Conservation (phyloP, 2,329 filamentous ascomycete genomes). For the Cladophialophora chaetospira region DNA sequence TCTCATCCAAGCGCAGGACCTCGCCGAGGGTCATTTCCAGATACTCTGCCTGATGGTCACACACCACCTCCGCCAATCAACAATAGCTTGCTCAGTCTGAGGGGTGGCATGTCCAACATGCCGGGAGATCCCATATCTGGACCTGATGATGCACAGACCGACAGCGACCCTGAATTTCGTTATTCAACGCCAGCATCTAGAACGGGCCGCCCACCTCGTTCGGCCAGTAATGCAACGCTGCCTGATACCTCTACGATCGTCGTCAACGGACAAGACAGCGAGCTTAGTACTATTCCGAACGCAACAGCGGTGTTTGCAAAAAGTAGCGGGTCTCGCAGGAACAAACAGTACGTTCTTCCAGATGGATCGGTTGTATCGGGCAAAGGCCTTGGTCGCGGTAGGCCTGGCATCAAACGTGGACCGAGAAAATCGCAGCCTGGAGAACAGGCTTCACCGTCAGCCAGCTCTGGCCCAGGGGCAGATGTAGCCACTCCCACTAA, state of each 20-base stretch:
- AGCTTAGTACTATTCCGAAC: background rate
- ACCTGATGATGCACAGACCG: slow-evolving; percentile 14
- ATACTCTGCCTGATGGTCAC: slow-evolving; percentile 22
- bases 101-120: background rate
- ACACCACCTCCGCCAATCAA: slow-evolving; percentile 12
- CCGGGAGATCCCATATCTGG: background rate
- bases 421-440: slow-evolving; percentile 19
- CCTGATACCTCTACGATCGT: slow-evolving; percentile 7
- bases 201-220: slow-evolving; percentile 1
- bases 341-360: slow-evolving; percentile 29
- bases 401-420: slow-evolving; percentile 35
- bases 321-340: slow-evolving; percentile 3
- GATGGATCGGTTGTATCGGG: slow-evolving; percentile 32
- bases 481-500: background rate
- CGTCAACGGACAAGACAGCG: background rate
- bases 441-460: slow-evolving; percentile 6
- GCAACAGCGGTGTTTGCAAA: background rate
- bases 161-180: slow-evolving; percentile 20
- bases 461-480: slow-evolving; percentile 1
- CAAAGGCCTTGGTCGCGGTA: slow-evolving; percentile 33
- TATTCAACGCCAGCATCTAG: slow-evolving; percentile 7
- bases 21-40: slow-evolving; percentile 19
- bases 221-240: background rate
- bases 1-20: slow-evolving; percentile 3
- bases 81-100: background rate